A percentile compares a stretch with the other conserved stretches of the same genome.
Conservation (phyloP, 805 yeast species). For the Candida loeiensis region DNA sequence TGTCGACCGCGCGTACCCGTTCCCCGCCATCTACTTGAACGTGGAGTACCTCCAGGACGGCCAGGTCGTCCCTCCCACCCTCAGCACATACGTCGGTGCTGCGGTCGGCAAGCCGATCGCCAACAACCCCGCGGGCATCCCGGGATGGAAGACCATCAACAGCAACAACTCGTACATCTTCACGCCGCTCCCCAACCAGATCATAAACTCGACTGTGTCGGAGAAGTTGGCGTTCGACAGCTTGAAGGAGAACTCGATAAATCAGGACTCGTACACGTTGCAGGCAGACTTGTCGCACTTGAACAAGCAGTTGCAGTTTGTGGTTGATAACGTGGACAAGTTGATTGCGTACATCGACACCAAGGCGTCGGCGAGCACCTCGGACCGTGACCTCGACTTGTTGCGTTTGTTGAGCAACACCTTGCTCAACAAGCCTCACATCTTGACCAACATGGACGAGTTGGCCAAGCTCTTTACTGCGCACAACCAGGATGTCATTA, state of each 20-base stretch:
- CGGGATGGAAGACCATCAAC: conserved; percentile 38
- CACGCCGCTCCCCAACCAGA: conserved; percentile 69
- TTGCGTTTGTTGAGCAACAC: conserved; percentile 64
- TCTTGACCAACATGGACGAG: conserved; percentile 47
- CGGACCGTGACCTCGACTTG: conserved; percentile 52
- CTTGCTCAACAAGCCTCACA: conserved; percentile 49
- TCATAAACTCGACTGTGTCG: conserved; percentile 46
- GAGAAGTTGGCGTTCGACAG: conserved; percentile 58
- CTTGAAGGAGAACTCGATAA: conserved; percentile 34
- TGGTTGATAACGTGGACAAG: conserved; percentile 47
- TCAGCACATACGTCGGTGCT: conserved; percentile 73
- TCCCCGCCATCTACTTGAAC: conserved; percentile 77
- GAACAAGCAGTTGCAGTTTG: conserved; percentile 42
- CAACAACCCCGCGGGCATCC: conserved; percentile 28
- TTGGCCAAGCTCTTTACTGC: conserved; percentile 60
- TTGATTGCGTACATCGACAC: conserved; percentile 47
- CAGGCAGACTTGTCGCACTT: conserved; percentile 43
- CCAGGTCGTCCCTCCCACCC: conserved; percentile 49
- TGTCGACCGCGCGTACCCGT: conserved; percentile 64
- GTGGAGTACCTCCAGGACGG: conserved; percentile 52
- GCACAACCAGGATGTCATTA: conserved; percentile 74
- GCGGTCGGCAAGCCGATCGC: conserved; percentile 56
- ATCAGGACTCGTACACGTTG: conserved; percentile 23
- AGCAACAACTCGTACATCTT: conserved; percentile 52
- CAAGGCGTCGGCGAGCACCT: conserved; percentile 27